Conservation (phyloP, 768 basidiomycete species). For the Lentinula aciculospora region DNA sequence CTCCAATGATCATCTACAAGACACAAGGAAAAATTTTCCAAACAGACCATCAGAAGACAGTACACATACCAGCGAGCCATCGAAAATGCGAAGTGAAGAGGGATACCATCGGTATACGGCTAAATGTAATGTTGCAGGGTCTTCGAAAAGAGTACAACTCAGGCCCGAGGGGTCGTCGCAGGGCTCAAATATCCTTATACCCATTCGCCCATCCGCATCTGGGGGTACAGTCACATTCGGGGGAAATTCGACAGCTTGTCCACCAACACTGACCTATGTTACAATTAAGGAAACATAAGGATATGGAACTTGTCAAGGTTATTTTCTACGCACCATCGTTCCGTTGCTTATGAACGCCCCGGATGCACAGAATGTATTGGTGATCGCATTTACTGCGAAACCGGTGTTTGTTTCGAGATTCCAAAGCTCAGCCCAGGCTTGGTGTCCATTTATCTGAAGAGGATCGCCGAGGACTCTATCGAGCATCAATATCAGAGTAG, state of each 20-base stretch:
- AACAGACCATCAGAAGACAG: slow-evolving; percentile 36
- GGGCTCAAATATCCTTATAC: slow-evolving; percentile 18
- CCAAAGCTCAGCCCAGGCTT: slow-evolving; percentile 47
- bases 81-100: slow-evolving; percentile 21
- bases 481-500: slow-evolving; percentile 28
- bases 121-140: slow-evolving; percentile 41
- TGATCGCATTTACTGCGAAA: slow-evolving; percentile 47
- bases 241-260: slow-evolving; percentile 41
- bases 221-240: slow-evolving; percentile 25
- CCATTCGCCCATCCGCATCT: slow-evolving; percentile 21
- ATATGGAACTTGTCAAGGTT: too few species aligned
- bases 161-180: slow-evolving; percentile 14
- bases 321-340: neutral
- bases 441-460: slow-evolving; percentile 36
- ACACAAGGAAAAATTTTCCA: slow-evolving; percentile 11
- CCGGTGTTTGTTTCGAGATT: slow-evolving; percentile 41
- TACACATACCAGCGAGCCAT: slow-evolving; percentile 34
- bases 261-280: slow-evolving; percentile 33
- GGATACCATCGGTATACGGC: slow-evolving; percentile 42
- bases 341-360: slow-evolving; percentile 35
- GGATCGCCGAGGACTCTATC: slow-evolving; percentile 56
- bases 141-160: slow-evolving; percentile 29
- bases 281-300: neutral
- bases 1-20: slow-evolving; percentile 28
- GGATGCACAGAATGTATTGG: slow-evolving; percentile 59